Evolutionary conservation across 768 basidiomycete genomes (phyloP).

Genomic region (Trametes cingulata): DNA sequence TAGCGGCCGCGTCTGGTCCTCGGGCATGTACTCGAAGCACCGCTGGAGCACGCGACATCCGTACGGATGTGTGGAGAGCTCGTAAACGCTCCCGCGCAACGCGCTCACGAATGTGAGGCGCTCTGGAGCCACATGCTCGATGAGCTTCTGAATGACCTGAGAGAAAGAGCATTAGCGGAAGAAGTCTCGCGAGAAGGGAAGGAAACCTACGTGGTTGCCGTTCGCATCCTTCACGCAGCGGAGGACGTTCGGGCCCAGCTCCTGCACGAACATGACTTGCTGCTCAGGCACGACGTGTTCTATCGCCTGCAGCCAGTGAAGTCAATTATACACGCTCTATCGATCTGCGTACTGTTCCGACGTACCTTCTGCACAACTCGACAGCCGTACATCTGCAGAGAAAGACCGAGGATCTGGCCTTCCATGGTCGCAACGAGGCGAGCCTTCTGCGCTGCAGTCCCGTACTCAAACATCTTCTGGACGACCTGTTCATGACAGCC

Average conservation of each 20-base stretch:
- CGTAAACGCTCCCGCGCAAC: constrained; percentile 78
- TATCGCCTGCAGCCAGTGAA: constrained; percentile 58
- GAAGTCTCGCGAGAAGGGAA: background rate
- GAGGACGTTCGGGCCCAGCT: constrained; percentile 78
- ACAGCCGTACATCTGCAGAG: constrained; percentile 94
- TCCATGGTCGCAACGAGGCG: constrained; percentile 73
- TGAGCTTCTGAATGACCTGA: constrained; percentile 85
- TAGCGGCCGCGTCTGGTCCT: constrained; percentile 64
- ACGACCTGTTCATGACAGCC: constrained; percentile 60
- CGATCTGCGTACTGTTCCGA: background rate
- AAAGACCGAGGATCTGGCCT: constrained; percentile 71
- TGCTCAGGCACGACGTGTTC: constrained; percentile 80
- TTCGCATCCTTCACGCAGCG: constrained; percentile 89
- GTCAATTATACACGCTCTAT: background rate
- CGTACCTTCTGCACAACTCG: constrained; percentile 90
- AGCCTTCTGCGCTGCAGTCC: constrained; percentile 72
- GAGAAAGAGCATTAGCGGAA: background rate
- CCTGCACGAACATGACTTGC: constrained; percentile 71
- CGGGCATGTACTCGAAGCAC: constrained; percentile 82
- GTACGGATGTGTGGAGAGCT: constrained; percentile 85
- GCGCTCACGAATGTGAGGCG: constrained; percentile 71
- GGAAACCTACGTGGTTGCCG: constrained; percentile 85
- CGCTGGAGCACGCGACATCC: constrained; percentile 95
- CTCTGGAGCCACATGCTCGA: constrained; percentile 78
- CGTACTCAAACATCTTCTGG: constrained; percentile 91